These are phyloP conservation scores for Cryphonectria radicalis DNA, from an alignment of 2,329 filamentous ascomycete species.

Conservation along the genomic window DNA sequence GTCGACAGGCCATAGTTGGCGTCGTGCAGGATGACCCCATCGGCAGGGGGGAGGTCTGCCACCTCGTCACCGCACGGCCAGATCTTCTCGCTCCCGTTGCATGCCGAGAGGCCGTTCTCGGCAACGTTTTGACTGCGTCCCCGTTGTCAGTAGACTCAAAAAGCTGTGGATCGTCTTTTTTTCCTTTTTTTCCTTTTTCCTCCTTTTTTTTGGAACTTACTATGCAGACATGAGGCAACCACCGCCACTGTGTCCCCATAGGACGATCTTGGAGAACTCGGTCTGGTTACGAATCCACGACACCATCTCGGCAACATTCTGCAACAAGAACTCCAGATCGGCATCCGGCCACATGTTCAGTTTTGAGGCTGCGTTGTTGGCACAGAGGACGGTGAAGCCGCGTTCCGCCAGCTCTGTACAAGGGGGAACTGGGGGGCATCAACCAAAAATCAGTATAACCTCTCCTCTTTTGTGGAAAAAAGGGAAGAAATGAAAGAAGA, in stretches of 20 bases:
- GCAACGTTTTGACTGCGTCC: slow-evolving; percentile 29
- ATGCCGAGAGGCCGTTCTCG: slow-evolving; percentile 31
- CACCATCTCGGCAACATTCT: slow-evolving; percentile 24
- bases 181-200: too few relatives aligned
- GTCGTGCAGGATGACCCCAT: slow-evolving; percentile 27
- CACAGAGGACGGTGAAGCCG: slow-evolving; percentile 31
- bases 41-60: slow-evolving; percentile 26
- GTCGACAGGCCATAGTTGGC: slow-evolving; percentile 32
- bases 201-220: background rate
- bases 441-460: background rate
- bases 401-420: slow-evolving; percentile 29
- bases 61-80: slow-evolving; percentile 29
- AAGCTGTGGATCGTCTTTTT: background rate
- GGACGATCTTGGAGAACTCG: slow-evolving; percentile 14
- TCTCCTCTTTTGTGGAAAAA: background rate
- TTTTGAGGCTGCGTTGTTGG: slow-evolving; percentile 31
- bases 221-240: slow-evolving; percentile 32
- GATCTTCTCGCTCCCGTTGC: slow-evolving; percentile 31
- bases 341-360: slow-evolving; percentile 28
- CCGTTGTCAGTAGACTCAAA: background rate
- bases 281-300: slow-evolving; percentile 29
- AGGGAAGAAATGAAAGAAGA: too few relatives aligned
- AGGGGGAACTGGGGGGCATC: slow-evolving; percentile 11
- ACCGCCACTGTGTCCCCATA: slow-evolving; percentile 25
- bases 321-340: slow-evolving; percentile 31